Evolutionary conservation across 345 rosid genomes (phyloP), one percentile per base, ranked within the genome.

Genomic region (Eucalyptus cloeziana): DNA sequence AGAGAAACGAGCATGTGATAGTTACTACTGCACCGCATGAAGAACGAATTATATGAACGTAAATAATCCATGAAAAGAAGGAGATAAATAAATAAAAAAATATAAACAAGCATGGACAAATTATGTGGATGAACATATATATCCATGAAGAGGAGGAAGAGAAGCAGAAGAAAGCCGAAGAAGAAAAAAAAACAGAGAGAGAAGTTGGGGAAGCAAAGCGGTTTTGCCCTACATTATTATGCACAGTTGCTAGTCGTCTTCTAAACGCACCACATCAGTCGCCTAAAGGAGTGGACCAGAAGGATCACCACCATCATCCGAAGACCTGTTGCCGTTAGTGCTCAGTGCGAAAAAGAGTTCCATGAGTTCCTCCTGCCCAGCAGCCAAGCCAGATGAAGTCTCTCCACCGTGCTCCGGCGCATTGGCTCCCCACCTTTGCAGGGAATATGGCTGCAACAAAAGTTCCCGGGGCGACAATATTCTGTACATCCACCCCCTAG

Each of bases 401-500:
- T 92, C 97, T 67, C 81, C 94, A 76, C 69, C 86, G 44, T 7
- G 62, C 79, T 93, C 95, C 11, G 10, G 21, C 67, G 86, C 91
- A 88, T 90, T 90, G 58, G 89, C 91, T 27, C 92, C 89, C 79
- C 86, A 89, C 90, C 92, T 90, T 88, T 88, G 95, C 88, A 94
- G 88, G 17, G 93, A 93, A 89, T 94, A 94, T 86, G 95, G 91
- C 69, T 93, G 96, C 87, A 91, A 33, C 94, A 96, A 87, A 89
- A 96, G 92, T 86, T 94, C 95, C 67, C 90, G 89, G 4, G 95
- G 92, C 37, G 94, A 91, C 81, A 93, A 91, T 67, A 91, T 14
- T 40, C 80, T 88, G 91, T 90, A 86, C 95, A 92, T 94, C 95
- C 96, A 93, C 87, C 95, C 91, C 91, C 94, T 92, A 81, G 93